phyloP scores from a whole-genome alignment of 192 early-diverging fungal genomes.

The Umbelopsis isabellina region DNA sequence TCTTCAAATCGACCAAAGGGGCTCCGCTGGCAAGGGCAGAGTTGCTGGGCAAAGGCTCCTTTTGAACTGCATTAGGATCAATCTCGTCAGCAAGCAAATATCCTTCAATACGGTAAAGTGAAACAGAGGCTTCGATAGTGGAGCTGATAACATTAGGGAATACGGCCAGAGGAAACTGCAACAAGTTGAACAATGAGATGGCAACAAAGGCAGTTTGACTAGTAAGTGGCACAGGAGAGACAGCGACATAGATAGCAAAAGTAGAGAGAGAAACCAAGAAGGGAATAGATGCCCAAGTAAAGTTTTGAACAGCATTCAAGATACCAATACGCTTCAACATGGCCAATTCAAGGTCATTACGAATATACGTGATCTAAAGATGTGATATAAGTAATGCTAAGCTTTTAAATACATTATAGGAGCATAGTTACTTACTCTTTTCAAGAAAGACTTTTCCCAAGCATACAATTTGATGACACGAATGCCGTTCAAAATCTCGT shows the following conservation, averaged over 20 bases:
- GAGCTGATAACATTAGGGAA: slow-evolving; percentile 84
- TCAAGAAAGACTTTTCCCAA: slow-evolving; percentile 83
- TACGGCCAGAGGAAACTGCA: slow-evolving; percentile 85
- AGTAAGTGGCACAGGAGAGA: slow-evolving; percentile 57
- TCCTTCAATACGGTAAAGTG: slow-evolving; percentile 76
- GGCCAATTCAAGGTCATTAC: slow-evolving; percentile 76
- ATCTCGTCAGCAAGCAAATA: slow-evolving; percentile 86
- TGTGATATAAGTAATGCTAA: not conserved
- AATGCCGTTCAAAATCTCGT: slow-evolving; percentile 90
- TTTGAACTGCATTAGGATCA: slow-evolving; percentile 65
- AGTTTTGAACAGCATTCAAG: slow-evolving; percentile 68
- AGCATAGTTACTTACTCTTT: slow-evolving; percentile 53
- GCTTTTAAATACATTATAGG: not conserved
- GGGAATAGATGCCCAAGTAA: slow-evolving; percentile 84
- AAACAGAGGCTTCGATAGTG: slow-evolving; percentile 81
- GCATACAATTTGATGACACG: slow-evolving; percentile 97
- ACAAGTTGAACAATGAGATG: slow-evolving; percentile 88
- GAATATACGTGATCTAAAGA: slow-evolving; percentile 54
- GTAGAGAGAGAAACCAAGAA: slow-evolving; percentile 87
- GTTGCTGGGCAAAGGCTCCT: slow-evolving; percentile 37
- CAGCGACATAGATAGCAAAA: slow-evolving; percentile 75
- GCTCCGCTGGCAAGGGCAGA: slow-evolving; percentile 24
- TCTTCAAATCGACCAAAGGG: slow-evolving; percentile 49
- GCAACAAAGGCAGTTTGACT: slow-evolving; percentile 82
- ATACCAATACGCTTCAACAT: slow-evolving; percentile 77